A percentile compares a stretch with the other conserved stretches of the same genome.
These are phyloP conservation scores for Sporothrix protearum DNA, from an alignment of 2,329 filamentous ascomycete genomes.

Conservation along the genomic window DNA sequence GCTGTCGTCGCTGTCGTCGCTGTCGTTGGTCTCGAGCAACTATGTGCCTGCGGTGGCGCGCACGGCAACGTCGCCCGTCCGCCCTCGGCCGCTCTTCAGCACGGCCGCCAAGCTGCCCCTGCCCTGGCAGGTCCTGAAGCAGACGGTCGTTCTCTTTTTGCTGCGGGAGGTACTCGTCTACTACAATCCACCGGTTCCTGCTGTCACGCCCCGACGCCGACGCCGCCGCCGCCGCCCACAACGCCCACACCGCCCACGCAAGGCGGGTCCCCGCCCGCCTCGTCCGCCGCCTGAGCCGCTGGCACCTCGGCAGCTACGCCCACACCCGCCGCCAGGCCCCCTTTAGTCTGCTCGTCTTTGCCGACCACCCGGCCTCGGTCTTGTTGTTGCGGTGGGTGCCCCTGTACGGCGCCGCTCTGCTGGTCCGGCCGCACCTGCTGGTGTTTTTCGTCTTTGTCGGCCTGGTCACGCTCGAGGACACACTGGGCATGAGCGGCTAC, in stretches of 20 bases:
- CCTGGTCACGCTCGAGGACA: conserved; percentile 63
- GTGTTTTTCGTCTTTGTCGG: conserved; percentile 65
- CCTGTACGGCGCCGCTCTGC: conserved; percentile 60
- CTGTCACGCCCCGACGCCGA: conserved; percentile 40
- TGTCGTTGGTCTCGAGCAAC: background rate
- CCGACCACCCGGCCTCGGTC: conserved; percentile 65
- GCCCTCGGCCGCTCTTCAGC: conserved; percentile 42
- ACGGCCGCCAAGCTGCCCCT: conserved; percentile 49
- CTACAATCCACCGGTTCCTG: conserved; percentile 65
- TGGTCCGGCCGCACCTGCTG: conserved; percentile 68
- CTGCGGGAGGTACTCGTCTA: conserved; percentile 63
- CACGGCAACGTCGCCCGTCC: background rate
- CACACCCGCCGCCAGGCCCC: conserved; percentile 55
- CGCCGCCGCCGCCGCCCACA: conserved; percentile 26
- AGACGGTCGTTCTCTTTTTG: conserved; percentile 44
- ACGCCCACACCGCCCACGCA: too few relatives aligned
- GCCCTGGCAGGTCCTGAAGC: conserved; percentile 52
- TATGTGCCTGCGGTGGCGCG: background rate
- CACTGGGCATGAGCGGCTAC: conserved; percentile 66
- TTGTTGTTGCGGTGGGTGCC: conserved; percentile 62
- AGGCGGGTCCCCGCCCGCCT: too few relatives aligned
- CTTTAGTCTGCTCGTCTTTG: conserved; percentile 60
- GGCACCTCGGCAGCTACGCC: conserved; percentile 41
- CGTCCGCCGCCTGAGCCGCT: conserved; percentile 37
- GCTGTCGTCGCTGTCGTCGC: background rate